Conservation (phyloP, 2,329 filamentous ascomycete species). For the Pseudogymnoascus sp. region DNA sequence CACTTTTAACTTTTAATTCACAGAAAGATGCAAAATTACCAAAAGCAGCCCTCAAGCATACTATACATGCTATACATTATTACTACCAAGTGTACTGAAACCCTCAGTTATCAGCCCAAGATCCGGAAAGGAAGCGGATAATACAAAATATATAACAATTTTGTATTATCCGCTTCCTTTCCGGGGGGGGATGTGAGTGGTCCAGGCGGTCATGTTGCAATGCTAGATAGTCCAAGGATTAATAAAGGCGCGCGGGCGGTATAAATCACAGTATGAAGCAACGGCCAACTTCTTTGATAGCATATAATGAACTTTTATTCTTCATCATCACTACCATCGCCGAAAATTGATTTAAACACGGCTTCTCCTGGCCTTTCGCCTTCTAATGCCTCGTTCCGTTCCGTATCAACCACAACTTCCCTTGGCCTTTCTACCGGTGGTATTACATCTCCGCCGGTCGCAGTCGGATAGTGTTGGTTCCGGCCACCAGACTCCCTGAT, state of each 20-base stretch:
- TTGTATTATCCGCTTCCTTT: no score
- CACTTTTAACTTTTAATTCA: not conserved
- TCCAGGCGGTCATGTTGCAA: not conserved
- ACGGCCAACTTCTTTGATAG: not conserved
- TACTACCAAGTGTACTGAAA: not conserved
- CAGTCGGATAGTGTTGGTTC: slow-evolving; percentile 20
- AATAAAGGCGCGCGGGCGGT: not conserved
- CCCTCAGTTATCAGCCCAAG: not conserved
- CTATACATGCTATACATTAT: not conserved
- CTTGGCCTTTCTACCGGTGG: slow-evolving; percentile 15
- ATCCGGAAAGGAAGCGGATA: not conserved
- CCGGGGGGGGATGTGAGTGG: no score
- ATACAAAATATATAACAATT: not conserved
- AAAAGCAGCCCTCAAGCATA: not conserved
- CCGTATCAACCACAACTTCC: slow-evolving; percentile 51
- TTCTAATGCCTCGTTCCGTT: slow-evolving; percentile 72
- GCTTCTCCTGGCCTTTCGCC: slow-evolving; percentile 66
- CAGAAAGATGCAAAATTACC: not conserved
- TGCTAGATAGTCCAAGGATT: not conserved
- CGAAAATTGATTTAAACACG: slow-evolving; percentile 89
- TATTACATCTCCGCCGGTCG: slow-evolving; percentile 2
- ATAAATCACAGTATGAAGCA: not conserved
- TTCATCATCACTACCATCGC: slow-evolving; percentile 73
- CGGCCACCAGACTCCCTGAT: slow-evolving; percentile 37
- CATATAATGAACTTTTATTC: slow-evolving; percentile 15